Evolutionary conservation across 75 land plant genomes (phyloP).

Genomic region (Cupressus sempervirens): DNA sequence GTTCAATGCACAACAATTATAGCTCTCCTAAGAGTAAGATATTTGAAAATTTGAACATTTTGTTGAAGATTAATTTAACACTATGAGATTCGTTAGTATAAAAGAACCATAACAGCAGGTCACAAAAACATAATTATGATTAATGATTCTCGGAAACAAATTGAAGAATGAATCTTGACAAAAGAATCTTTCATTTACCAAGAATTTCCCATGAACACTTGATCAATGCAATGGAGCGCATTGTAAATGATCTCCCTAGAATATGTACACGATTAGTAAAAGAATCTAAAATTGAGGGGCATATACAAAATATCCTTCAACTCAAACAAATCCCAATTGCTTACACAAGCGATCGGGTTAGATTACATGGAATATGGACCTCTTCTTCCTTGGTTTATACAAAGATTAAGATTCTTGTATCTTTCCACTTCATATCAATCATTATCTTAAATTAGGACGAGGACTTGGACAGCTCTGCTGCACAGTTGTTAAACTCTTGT

Average conservation of each 20-base stretch:
- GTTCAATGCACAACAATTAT: no score
- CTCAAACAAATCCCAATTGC: neutral
- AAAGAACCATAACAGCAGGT: no score
- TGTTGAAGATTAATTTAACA: no score
- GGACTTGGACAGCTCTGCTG: conserved; percentile 9
- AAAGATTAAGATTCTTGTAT: conserved; percentile 1
- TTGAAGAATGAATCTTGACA: no score
- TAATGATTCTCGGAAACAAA: no score
- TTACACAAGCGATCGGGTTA: neutral
- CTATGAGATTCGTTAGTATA: no score
- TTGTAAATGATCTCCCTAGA: neutral
- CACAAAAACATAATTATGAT: no score
- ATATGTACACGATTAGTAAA: neutral
- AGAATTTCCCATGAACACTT: neutral
- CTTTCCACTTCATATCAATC: neutral
- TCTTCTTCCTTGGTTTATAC: neutral
- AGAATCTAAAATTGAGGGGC: conserved; percentile 1
- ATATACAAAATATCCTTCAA: neutral
- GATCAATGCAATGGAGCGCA: neutral
- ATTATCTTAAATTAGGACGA: neutral
- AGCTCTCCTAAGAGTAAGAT: no score
- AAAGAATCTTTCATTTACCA: no score
- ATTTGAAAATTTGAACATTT: no score
- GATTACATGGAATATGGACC: neutral
- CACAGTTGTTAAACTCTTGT: conserved; percentile 12